These are phyloP conservation scores for Laguncularia racemosa DNA, from an alignment of 345 rosid genomes.

Conservation along the genomic window DNA sequence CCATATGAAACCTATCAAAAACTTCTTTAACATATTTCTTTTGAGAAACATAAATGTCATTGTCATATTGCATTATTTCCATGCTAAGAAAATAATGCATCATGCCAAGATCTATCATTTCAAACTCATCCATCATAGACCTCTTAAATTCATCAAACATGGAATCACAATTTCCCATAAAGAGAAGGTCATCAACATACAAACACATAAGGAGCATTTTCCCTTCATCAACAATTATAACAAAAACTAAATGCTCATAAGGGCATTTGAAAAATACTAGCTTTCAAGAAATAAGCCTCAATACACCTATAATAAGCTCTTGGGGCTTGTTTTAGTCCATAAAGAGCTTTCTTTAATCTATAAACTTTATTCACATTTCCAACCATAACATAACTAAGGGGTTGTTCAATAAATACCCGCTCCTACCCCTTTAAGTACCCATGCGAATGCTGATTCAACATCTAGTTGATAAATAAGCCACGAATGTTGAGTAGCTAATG, in stretches of 20 bases:
- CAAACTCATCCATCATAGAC: background rate
- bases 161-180: no score
- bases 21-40: background rate
- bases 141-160: no score
- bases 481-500: no score
- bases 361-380: background rate
- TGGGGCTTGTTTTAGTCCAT: background rate
- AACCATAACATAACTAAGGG: background rate
- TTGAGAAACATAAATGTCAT: background rate
- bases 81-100: conserved; percentile 6
- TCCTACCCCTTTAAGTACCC: background rate
- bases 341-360: background rate
- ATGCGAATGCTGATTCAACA: background rate
- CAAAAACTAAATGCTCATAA: background rate
- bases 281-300: background rate
- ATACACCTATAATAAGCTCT: background rate
- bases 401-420: background rate
- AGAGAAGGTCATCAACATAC: no score
- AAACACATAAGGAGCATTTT: no score
- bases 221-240: no score
- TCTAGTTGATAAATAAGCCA: background rate
- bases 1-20: background rate
- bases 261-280: background rate
- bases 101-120: conserved; percentile 4
- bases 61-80: background rate